These are phyloP conservation scores for Podospora appendiculata DNA, from an alignment of 495 filamentous ascomycete genomes.

Conservation along the genomic window DNA sequence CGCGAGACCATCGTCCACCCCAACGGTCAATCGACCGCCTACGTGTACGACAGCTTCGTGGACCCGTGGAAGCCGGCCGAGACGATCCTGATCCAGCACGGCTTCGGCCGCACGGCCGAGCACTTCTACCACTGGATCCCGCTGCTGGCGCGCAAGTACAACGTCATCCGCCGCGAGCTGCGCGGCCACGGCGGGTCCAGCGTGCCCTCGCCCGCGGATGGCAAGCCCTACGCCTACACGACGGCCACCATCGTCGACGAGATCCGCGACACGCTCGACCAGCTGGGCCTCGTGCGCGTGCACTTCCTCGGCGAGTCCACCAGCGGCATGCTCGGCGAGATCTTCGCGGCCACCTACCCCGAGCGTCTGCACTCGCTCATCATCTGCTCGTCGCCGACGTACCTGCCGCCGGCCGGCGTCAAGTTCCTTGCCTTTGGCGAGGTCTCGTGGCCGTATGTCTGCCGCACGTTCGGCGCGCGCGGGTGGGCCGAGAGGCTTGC, in stretches of 20 bases:
- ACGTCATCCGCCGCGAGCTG: background rate
- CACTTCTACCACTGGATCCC: constrained; percentile 1
- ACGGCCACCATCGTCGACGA: background rate
- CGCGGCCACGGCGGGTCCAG: background rate
- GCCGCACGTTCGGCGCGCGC: background rate
- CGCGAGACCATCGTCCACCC: background rate
- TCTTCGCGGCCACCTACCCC: background rate
- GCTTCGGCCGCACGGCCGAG: background rate
- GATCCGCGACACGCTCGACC: constrained; percentile 1
- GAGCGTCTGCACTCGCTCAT: background rate
- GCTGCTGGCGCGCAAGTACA: background rate
- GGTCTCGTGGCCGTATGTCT: background rate
- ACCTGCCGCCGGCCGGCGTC: background rate
- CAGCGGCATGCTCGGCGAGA: background rate
- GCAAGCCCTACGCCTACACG: background rate
- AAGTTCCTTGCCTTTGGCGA: background rate
- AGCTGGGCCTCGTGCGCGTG: background rate
- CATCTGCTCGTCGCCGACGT: background rate
- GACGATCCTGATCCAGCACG: background rate
- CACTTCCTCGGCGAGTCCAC: background rate
- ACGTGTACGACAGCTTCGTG: background rate
- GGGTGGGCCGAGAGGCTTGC: background rate
- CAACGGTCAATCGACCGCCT: background rate
- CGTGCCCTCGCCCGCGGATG: background rate
- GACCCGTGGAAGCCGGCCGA: background rate